Percentiles rank a stretch among this genome's conserved stretches.
These are phyloP conservation scores for Microbotryum scabiosae DNA, from an alignment of 1,284 basidiomycete species.

Conservation along the genomic window DNA sequence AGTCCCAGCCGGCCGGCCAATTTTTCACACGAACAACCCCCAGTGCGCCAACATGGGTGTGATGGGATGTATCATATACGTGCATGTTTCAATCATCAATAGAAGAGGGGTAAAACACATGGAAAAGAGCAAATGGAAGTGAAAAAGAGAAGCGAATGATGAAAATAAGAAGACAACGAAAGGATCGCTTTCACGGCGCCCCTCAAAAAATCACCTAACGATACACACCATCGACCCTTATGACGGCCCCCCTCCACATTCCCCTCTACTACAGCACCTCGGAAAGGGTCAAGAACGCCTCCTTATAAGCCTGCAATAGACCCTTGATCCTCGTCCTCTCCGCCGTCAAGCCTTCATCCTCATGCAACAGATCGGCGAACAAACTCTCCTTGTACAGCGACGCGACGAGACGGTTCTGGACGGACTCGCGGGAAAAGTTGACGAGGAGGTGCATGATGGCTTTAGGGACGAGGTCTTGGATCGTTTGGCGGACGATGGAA, in stretches of 20 bases:
- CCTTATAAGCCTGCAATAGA: conserved; percentile 90
- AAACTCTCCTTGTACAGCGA: conserved; percentile 77
- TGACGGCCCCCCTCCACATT: background rate
- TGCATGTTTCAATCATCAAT: no score
- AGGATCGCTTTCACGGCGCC: background rate
- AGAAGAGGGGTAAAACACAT: no score
- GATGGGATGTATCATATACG: no score
- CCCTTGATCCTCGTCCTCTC: conserved; percentile 92
- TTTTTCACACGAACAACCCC: no score
- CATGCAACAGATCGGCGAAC: conserved; percentile 83
- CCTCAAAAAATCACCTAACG: background rate
- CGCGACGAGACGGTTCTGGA: conserved; percentile 90
- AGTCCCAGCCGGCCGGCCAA: no score
- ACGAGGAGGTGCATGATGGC: conserved; percentile 66
- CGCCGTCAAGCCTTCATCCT: conserved; percentile 88
- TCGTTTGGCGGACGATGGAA: conserved; percentile 87
- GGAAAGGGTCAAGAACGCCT: conserved; percentile 58
- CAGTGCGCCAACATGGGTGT: no score
- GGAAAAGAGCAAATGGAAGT: no score
- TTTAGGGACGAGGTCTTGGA: conserved; percentile 95
- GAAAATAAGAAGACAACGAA: background rate
- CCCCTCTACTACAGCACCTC: conserved; percentile 25
- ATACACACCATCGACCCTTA: background rate
- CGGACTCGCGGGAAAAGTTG: conserved; percentile 89
- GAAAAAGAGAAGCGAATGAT: background rate